A percentile compares a stretch with the other conserved stretches of the same genome.
These are phyloP conservation scores for Lactifluus hygrophoroides DNA, from an alignment of 768 basidiomycete species.

Conservation along the genomic window DNA sequence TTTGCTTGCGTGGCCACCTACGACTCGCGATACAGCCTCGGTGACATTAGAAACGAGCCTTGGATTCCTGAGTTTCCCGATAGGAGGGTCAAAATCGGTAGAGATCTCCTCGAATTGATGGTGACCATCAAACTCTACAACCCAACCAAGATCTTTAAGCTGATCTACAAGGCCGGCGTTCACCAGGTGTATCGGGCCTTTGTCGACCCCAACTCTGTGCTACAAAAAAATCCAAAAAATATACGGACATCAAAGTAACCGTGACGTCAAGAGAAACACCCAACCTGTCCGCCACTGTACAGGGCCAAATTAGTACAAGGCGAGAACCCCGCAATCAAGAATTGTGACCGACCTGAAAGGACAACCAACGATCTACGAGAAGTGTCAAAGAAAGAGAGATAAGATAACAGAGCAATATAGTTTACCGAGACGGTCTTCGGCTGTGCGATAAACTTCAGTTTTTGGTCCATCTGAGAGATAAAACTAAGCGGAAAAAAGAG, in stretches of 20 bases:
- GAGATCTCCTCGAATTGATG: conserved; percentile 78
- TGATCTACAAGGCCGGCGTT: conserved; percentile 78
- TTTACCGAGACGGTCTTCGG: conserved; percentile 71
- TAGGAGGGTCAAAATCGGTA: conserved; percentile 59
- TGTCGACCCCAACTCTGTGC: conserved; percentile 75
- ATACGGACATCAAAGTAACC: conserved; percentile 6
- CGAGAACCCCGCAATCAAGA: neutral
- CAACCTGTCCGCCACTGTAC: conserved; percentile 57
- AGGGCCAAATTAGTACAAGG: conserved; percentile 4
- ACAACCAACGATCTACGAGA: conserved; percentile 79
- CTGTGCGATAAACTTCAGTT: conserved; percentile 43
- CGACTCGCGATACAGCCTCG: conserved; percentile 65
- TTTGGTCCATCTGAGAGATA: neutral
- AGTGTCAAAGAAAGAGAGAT: conserved; percentile 11
- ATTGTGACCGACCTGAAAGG: conserved; percentile 73
- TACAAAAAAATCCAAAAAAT: conserved; percentile 27
- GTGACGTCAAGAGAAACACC: conserved; percentile 22
- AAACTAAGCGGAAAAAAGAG: neutral
- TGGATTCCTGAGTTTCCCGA: conserved; percentile 88
- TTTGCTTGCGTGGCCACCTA: conserved; percentile 65
- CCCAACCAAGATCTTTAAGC: conserved; percentile 75
- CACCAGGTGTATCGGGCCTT: conserved; percentile 82
- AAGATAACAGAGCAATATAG: neutral
- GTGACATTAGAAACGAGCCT: conserved; percentile 77
- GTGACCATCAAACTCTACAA: conserved; percentile 83